A percentile compares a stretch with the other conserved stretches of the same genome.
Conservation (phyloP, 805 yeast species). For the Lipomyces sp. region DNA sequence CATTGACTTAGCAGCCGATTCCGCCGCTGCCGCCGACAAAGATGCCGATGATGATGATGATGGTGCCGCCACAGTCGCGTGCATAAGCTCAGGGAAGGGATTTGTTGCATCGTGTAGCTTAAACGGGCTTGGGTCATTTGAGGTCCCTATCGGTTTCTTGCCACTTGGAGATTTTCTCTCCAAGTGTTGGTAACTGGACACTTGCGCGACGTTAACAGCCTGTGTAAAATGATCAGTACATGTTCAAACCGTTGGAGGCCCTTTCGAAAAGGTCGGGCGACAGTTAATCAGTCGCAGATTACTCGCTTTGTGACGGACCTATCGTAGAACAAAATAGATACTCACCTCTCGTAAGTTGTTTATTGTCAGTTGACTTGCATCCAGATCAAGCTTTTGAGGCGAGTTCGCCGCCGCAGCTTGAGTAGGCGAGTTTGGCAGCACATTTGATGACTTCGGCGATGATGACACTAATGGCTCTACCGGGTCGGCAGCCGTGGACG, state of each 20-base stretch:
- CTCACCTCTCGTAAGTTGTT: conserved; percentile 29
- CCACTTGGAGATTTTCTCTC: conserved; percentile 8
- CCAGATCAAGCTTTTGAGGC: conserved; percentile 13
- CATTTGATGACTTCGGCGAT: conserved; percentile 9
- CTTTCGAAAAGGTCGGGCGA: no score
- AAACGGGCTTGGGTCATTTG: not conserved
- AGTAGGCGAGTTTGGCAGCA: not conserved
- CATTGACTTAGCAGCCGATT: not conserved
- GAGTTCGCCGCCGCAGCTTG: not conserved
- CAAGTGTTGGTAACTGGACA: conserved; percentile 23
- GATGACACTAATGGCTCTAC: not conserved
- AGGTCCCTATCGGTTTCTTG: not conserved
- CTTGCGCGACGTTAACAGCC: conserved; percentile 34
- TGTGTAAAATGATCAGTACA: not conserved
- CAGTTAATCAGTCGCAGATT: no score
- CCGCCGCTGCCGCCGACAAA: not conserved
- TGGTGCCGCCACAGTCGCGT: no score
- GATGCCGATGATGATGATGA: no score
- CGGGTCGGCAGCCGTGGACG: not conserved
- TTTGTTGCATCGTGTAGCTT: not conserved
- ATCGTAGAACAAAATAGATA: not conserved
- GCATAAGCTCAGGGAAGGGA: not conserved
- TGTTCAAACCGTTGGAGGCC: not conserved
- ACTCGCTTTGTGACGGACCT: no score
- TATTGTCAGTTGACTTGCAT: conserved; percentile 13